phyloP scores from a whole-genome alignment of 176 grass and related monocot genomes.

The Oryza longistaminata region DNA sequence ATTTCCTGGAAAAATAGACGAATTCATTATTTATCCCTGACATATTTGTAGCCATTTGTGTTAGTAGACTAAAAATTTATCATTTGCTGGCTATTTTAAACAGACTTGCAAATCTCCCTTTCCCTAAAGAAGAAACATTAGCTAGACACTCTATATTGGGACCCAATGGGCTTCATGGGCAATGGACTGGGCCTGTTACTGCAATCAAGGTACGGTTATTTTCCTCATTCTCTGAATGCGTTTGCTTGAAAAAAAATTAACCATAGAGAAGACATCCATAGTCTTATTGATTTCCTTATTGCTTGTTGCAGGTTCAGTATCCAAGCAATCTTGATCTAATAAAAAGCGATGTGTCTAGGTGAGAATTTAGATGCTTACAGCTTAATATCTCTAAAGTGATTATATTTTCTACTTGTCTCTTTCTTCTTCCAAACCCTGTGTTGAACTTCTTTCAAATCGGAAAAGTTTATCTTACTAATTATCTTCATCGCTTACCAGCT shows the following conservation, averaged over 20 bases:
- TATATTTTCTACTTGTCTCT: neutral
- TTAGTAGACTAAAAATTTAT: conserved; percentile 11
- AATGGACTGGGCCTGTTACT: conserved; percentile 67
- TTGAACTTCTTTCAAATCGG: neutral
- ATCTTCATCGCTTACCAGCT: neutral
- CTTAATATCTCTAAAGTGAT: neutral
- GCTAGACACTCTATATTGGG: conserved; percentile 99
- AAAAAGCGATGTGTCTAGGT: conserved; percentile 71
- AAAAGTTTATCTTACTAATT: neutral
- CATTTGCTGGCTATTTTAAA: conserved; percentile 38
- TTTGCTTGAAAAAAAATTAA: conserved; percentile 26
- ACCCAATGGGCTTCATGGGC: conserved; percentile 78
- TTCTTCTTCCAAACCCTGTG: neutral
- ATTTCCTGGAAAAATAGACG: neutral
- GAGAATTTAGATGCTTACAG: conserved; percentile 36
- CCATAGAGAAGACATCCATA: neutral
- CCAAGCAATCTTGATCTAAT: conserved; percentile 80
- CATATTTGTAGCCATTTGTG: conserved; percentile 5
- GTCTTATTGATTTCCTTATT: conserved; percentile 41
- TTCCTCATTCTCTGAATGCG: conserved; percentile 24
- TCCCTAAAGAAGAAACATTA: conserved; percentile 96
- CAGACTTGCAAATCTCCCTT: conserved; percentile 73
- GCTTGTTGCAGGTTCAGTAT: conserved; percentile 86
- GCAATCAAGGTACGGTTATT: conserved; percentile 73
- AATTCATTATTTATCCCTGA: neutral